Percentiles rank a stretch among this genome's conserved stretches.
Evolutionary conservation across 441 rosid genomes (phyloP).

Genomic region (Daphne laureola): DNA sequence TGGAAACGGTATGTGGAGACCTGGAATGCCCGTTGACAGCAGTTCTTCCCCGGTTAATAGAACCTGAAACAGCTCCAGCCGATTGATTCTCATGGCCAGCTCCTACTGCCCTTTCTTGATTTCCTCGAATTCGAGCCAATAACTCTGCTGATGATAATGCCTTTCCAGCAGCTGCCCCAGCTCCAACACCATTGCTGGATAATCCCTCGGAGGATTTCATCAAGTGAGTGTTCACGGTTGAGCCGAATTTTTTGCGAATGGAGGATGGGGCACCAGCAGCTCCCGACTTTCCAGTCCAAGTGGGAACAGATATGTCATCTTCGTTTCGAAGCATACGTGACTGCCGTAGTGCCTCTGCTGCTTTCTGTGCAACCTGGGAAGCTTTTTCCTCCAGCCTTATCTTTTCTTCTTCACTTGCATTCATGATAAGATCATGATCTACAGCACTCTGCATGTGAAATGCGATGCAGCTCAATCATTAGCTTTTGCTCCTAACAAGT

Average conservation of each 20-base stretch:
- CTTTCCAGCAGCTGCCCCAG: constrained; percentile 76
- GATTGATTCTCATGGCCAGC: constrained; percentile 47
- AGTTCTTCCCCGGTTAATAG: constrained; percentile 22
- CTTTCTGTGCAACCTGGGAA: constrained; percentile 79
- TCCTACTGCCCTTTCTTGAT: constrained; percentile 56
- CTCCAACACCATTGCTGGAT: constrained; percentile 44
- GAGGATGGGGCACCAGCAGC: constrained; percentile 86
- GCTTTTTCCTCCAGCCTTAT: constrained; percentile 86
- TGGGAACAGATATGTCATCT: constrained; percentile 72
- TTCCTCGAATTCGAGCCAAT: constrained; percentile 72
- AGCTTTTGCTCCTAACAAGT: too few relatives aligned
- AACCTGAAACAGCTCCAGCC: constrained; percentile 26
- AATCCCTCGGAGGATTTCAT: constrained; percentile 31
- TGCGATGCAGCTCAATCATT: neutral
- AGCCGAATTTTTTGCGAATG: constrained; percentile 63
- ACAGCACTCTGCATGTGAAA: constrained; percentile 60
- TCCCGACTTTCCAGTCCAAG: constrained; percentile 96
- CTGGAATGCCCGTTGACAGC: constrained; percentile 22
- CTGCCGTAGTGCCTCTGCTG: constrained; percentile 86
- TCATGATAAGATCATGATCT: constrained; percentile 79
- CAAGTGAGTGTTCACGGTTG: constrained; percentile 48
- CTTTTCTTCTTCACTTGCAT: constrained; percentile 71
- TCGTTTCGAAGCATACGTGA: constrained; percentile 77
- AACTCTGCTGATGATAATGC: constrained; percentile 80
- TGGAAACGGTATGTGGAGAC: constrained; percentile 23